phyloP scores from a whole-genome alignment of 2,329 filamentous ascomycete species.

The Cercospora sesami region DNA sequence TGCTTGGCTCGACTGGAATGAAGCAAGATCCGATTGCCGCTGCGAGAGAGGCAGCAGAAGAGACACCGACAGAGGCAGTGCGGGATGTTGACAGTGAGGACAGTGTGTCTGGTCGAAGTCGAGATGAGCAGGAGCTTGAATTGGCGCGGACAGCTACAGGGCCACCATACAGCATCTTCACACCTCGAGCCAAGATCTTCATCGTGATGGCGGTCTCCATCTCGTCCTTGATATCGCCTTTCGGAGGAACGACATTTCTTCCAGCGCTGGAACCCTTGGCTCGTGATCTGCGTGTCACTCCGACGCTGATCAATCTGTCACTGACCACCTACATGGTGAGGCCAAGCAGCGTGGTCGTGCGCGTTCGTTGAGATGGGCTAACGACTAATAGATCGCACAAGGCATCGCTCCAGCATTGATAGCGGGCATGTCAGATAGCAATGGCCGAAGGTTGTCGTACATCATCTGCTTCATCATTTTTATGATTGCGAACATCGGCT shows the following conservation, averaged over 20 bases:
- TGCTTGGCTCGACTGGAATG: background rate
- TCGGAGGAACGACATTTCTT: slow-evolving; percentile 53
- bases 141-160: slow-evolving; percentile 23
- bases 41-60: background rate
- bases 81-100: background rate
- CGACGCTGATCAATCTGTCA: slow-evolving; percentile 50
- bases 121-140: background rate
- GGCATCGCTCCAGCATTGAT: slow-evolving; percentile 44
- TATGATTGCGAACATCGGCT: slow-evolving; percentile 31
- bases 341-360: background rate
- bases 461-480: slow-evolving; percentile 37
- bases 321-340: slow-evolving; percentile 60
- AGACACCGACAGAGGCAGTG: background rate
- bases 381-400: slow-evolving; percentile 49
- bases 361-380: background rate
- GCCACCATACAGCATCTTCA: slow-evolving; percentile 35
- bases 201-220: slow-evolving; percentile 34
- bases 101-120: background rate
- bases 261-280: slow-evolving; percentile 55
- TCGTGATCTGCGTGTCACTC: slow-evolving; percentile 49
- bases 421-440: slow-evolving; percentile 34
- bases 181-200: slow-evolving; percentile 30
- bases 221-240: slow-evolving; percentile 34
- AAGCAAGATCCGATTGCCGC: background rate
- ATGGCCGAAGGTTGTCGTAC: slow-evolving; percentile 31